A percentile compares a stretch with the other conserved stretches of the same genome.
These are phyloP conservation scores for Beauveria brongniartii DNA, from an alignment of 2,329 filamentous ascomycete species.

Conservation along the genomic window DNA sequence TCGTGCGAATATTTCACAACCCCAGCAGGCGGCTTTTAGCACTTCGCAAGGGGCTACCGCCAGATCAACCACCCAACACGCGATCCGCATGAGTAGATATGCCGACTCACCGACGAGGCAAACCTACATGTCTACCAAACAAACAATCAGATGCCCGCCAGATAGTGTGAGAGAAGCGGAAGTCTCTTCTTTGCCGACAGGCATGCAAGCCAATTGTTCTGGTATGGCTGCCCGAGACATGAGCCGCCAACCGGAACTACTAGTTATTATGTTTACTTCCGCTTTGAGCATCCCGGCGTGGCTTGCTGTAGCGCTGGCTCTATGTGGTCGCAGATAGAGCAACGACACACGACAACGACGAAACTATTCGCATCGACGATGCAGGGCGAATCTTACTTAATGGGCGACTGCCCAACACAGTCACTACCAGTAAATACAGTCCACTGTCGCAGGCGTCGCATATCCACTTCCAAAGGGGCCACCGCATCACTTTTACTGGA, in stretches of 20 bases:
- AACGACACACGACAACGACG: background rate
- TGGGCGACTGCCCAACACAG: background rate
- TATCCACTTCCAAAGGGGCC: background rate
- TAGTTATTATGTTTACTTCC: background rate
- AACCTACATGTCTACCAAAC: background rate
- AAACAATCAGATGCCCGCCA: background rate
- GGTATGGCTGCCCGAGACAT: slow-evolving; percentile 8
- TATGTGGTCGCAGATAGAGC: background rate
- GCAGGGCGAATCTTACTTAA: background rate
- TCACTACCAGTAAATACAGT: background rate
- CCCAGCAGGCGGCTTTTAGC: background rate
- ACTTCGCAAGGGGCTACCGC: background rate
- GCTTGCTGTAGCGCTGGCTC: background rate
- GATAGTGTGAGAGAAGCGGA: background rate
- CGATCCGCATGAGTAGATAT: background rate
- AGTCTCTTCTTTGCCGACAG: background rate
- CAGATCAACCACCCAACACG: slow-evolving; percentile 3
- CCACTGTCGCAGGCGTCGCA: background rate
- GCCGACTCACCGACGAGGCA: background rate
- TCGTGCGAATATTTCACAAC: background rate
- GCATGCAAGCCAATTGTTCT: slow-evolving; percentile 4
- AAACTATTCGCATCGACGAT: background rate
- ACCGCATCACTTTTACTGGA: background rate
- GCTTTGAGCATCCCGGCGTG: slow-evolving; percentile 9
- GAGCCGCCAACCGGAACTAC: background rate